Conservation (phyloP, 371 early-diverging fungal genomes). For the Actinomortierella ambigua region DNA sequence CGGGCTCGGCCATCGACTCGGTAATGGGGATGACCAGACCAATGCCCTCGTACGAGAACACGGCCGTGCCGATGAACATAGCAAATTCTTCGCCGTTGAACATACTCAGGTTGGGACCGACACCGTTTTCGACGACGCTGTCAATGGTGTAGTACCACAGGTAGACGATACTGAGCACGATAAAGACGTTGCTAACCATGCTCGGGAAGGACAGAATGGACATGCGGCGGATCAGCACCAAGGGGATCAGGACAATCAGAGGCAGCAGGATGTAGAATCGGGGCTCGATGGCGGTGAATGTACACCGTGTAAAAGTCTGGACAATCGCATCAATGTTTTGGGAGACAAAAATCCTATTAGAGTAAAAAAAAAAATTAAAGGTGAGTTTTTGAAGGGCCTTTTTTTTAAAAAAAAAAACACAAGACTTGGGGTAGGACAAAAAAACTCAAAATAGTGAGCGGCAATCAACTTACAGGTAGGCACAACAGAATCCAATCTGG, state of each 20-base stretch:
- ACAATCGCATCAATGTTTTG: constrained; percentile 53
- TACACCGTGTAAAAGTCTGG: constrained; percentile 48
- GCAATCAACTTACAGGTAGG: constrained; percentile 68
- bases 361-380: too few species aligned
- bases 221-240: constrained; percentile 73
- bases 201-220: constrained; percentile 69
- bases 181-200: constrained; percentile 76
- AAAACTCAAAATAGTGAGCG: too few species aligned
- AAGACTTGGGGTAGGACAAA: too few species aligned
- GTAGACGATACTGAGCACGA: constrained; percentile 66
- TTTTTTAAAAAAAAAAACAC: too few species aligned
- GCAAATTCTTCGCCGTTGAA: constrained; percentile 66
- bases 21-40: constrained; percentile 65
- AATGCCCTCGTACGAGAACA: constrained; percentile 84
- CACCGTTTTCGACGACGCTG: constrained; percentile 38
- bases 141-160: constrained; percentile 53
- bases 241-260: constrained; percentile 62
- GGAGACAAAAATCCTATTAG: constrained; percentile 48
- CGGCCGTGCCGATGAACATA: constrained; percentile 77
- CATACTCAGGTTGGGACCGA: constrained; percentile 52
- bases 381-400: too few species aligned
- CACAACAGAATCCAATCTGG: constrained; percentile 69
- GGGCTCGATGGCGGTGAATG: constrained; percentile 30
- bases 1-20: constrained; percentile 61
- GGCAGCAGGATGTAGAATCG: constrained; percentile 66